Evolutionary conservation across 2,329 filamentous ascomycete species (phyloP), one percentile per base, ranked within the genome.

Genomic region (Apiospora aurea): DNA sequence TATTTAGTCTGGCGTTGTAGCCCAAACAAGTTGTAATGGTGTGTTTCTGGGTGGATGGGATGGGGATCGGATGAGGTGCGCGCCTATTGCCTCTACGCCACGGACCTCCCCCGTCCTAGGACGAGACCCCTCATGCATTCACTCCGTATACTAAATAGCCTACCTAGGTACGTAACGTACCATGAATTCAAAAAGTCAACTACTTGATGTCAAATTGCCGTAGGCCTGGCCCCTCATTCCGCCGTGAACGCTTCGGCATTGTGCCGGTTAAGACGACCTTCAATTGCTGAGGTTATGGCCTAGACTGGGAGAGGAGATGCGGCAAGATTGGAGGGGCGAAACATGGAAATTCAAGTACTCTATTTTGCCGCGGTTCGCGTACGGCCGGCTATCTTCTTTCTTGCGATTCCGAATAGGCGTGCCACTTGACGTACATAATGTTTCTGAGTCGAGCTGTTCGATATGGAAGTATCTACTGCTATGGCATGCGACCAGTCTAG

Each of bases 51-150:
- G 34, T 64, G 57, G 29, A 41, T 64, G 57, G 34, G 57, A 64
- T 41, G 57, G 57, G 57, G 57, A 64, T 64, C 18, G 57, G 57
- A 64, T n/a, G 57, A 64, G 57, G 57, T 41, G 57, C 57, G 57
- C 53, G 57, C 53, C 53, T 61, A 24, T 24, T 24, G 11, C 10
- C n/a, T 24, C 18, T 21, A 29, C 51, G 29, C 53, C 34, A 29
- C 53, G 53, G 53, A 16, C 57, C 29, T 43, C 41, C 53, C 57
- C 57, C 29, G 29, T 41, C 21, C 41, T 14, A 34, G 53, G 57
- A 64, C 57, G 21, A 64, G 57, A 41, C 57, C 57, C 57, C 57
- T 64, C 57, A 38, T 64, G 41, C 57, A 64, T 41, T 6, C 34
- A 64, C n/a, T 41, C 21, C 10, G 41, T 41, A n/a, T 18, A 26